Base-by-base conservation (phyloP, 2,329 filamentous ascomycete species). In the Cladosporium sphaerospermum region DNA sequence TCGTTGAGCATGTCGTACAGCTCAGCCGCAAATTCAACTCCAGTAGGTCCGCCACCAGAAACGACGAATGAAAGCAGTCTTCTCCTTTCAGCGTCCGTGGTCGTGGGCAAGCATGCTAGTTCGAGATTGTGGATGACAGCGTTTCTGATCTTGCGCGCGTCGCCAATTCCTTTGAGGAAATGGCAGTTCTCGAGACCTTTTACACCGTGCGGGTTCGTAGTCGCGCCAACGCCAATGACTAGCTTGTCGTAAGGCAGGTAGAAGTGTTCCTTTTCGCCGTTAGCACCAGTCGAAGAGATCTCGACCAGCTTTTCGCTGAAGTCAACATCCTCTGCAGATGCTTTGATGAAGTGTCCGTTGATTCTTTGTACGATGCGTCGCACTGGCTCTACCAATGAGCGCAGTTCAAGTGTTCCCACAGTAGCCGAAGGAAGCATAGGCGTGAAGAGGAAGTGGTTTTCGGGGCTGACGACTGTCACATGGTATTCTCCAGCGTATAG, bases 171-270 rank as follows among this genome's bases (percentile, higher is more conserved):
- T 71, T 99, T 99, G 57, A 99, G 78, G 73, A 96, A 96, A 70
- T 91, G 84, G 71, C 91, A 96, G 67, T 99, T 81, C 62, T 97
- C 89, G 10, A 99, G 79, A 9, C 93, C 93, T 67, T 93, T 91
- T 54, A 99, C 95, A 43, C 95, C 95, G 65, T 99, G 93, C 1
- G 91, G 85, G 67, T 99, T 99, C 11, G 91, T 95, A 14, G 86
- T 84, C 16, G 91, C 96, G 33, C 92, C 92, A 54, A 97, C 91
- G 23, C 85, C 91, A 62, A 99, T 78, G 28, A 99, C 86, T 44
- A 99, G 78, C 74, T 99, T 99, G 69, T 99, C 95, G 67, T 99
- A 99, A 0, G 93, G 93, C 1, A 99, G 79, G 67, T 99, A 99
- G 73, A 97, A 99, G 39, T 83, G 78, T 53, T 83, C 77, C 62